These are phyloP conservation scores for Dryas alaskensis DNA, from an alignment of 306 rosid species.

Conservation along the genomic window DNA sequence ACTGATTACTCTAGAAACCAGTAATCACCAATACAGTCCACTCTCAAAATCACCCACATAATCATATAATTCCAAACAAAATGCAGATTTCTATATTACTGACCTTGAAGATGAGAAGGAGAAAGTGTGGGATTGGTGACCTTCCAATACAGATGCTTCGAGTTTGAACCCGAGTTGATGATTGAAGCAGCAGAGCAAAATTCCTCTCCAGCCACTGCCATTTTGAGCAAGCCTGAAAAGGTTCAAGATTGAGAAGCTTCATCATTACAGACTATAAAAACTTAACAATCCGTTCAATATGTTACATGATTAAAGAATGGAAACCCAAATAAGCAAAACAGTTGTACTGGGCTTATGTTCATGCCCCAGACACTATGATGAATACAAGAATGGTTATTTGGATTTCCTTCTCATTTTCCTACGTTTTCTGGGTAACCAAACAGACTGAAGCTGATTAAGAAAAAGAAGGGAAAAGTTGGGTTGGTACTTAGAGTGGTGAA, in stretches of 20 bases:
- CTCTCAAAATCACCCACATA: background rate
- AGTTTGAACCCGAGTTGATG: slow-evolving; percentile 31
- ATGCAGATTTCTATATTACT: slow-evolving; percentile 5
- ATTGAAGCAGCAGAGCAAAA: slow-evolving; percentile 72
- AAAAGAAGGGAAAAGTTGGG: background rate
- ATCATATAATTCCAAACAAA: background rate
- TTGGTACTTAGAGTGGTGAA: slow-evolving; percentile 34
- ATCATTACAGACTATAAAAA: background rate
- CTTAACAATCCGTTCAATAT: slow-evolving; percentile 8
- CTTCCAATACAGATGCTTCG: slow-evolving; percentile 63
- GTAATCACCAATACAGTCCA: slow-evolving; percentile 1
- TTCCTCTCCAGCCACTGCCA: slow-evolving; percentile 49
- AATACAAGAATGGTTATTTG: too few species aligned
- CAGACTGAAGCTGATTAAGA: background rate
- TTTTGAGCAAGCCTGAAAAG: slow-evolving; percentile 49
- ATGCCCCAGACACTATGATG: background rate
- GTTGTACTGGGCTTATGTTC: background rate
- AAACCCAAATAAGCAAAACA: slow-evolving; percentile 7
- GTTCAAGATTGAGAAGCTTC: slow-evolving; percentile 11
- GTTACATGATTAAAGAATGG: background rate
- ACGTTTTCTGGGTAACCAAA: slow-evolving; percentile 16
- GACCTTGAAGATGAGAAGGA: slow-evolving; percentile 76
- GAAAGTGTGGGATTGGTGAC: slow-evolving; percentile 66
- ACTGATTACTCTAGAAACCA: background rate
- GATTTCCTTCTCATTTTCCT: background rate